These are phyloP conservation scores for Termitomyces sp. DNA, from an alignment of 768 basidiomycete genomes.

Conservation along the genomic window DNA sequence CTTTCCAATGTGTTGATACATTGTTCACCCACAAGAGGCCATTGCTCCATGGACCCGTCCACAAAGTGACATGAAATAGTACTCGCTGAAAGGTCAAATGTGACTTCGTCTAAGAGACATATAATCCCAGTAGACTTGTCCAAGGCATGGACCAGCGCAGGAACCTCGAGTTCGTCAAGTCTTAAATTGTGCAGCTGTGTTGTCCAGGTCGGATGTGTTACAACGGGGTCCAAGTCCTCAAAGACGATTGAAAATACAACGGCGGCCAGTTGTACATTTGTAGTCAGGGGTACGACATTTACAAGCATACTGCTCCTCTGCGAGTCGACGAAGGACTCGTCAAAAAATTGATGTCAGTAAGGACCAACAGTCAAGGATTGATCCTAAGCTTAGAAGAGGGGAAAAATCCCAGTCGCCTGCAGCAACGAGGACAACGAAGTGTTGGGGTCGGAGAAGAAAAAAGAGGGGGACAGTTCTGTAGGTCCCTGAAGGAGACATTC, in stretches of 20 bases:
- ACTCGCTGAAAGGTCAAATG: slow-evolving; percentile 47
- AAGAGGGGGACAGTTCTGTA: neutral
- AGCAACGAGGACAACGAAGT: neutral
- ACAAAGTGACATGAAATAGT: slow-evolving; percentile 50
- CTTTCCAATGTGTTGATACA: slow-evolving; percentile 41
- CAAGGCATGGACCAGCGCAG: slow-evolving; percentile 46
- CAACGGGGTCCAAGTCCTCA: slow-evolving; percentile 41
- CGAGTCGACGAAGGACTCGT: slow-evolving; percentile 1
- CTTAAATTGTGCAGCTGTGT: slow-evolving; percentile 45
- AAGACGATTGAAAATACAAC: slow-evolving; percentile 59
- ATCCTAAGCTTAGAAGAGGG: neutral
- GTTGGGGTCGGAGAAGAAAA: neutral
- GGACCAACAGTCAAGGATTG: neutral
- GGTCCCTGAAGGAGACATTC: neutral
- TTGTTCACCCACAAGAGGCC: slow-evolving; percentile 34
- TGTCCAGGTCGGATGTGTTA: slow-evolving; percentile 48
- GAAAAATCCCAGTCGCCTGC: neutral
- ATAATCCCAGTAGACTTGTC: slow-evolving; percentile 57
- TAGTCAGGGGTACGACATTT: slow-evolving; percentile 10
- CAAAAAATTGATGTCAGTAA: neutral
- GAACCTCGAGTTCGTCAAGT: slow-evolving; percentile 47
- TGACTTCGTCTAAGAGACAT: slow-evolving; percentile 50
- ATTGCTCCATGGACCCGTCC: slow-evolving; percentile 46
- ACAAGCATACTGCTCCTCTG: slow-evolving; percentile 10
- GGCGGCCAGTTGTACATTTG: slow-evolving; percentile 33